Evolutionary conservation across 768 basidiomycete genomes (phyloP).

Genomic region (Floccularia luteovirens): DNA sequence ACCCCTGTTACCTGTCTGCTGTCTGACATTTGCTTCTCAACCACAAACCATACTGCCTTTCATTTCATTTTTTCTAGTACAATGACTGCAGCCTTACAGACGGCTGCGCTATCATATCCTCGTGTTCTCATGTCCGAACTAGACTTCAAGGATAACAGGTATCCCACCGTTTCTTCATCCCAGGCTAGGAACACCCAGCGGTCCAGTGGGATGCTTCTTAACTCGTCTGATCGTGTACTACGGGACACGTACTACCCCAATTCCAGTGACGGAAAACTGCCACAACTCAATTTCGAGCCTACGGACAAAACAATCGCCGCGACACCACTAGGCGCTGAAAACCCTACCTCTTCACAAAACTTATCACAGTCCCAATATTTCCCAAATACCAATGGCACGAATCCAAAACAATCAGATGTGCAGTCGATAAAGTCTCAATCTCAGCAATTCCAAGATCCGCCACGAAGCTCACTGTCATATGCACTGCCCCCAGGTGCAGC

Average conservation of each 20-base stretch:
- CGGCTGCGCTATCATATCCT: slow-evolving; percentile 35
- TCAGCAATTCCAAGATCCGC: slow-evolving; percentile 26
- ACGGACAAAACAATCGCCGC: slow-evolving; percentile 5
- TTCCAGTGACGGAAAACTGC: slow-evolving; percentile 10
- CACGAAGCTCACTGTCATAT: slow-evolving; percentile 34
- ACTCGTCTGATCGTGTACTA: slow-evolving; percentile 15
- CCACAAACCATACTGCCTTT: too few species aligned
- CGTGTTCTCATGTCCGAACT: slow-evolving; percentile 51
- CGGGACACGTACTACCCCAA: slow-evolving; percentile 19
- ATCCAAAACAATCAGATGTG: too few species aligned
- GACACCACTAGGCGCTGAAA: slow-evolving; percentile 3
- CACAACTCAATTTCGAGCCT: slow-evolving; percentile 11
- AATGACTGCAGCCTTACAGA: slow-evolving; percentile 47
- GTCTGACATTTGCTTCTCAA: too few species aligned
- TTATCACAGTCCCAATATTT: too few species aligned
- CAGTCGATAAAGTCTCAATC: slow-evolving; percentile 13
- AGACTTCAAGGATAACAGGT: slow-evolving; percentile 59
- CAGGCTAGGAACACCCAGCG: slow-evolving; percentile 14
- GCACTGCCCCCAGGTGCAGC: slow-evolving; percentile 32
- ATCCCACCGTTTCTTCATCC: slow-evolving; percentile 30
- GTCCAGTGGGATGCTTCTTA: slow-evolving; percentile 19
- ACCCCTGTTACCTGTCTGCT: too few species aligned
- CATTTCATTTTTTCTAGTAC: slow-evolving; percentile 16
- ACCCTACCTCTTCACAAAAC: too few species aligned
- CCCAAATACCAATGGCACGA: too few species aligned